phyloP scores from a whole-genome alignment of 2,329 filamentous ascomycete species.

The Hyphodiscus sp. region DNA sequence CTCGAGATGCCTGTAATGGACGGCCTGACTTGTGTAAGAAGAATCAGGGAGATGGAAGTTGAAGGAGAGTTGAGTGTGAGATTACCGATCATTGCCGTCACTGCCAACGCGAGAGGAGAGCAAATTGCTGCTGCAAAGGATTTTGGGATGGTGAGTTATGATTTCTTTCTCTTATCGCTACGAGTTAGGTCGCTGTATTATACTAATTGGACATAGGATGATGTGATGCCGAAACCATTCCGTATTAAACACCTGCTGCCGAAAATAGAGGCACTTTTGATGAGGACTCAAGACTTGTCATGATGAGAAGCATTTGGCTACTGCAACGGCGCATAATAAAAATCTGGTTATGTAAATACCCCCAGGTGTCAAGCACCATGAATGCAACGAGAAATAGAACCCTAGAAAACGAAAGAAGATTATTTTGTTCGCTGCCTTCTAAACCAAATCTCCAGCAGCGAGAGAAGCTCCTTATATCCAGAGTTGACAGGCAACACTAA shows the following conservation, averaged over 20 bases:
- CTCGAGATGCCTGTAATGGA: conserved; percentile 81
- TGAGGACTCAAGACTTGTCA: neutral
- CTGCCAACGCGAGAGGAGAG: conserved; percentile 68
- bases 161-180: neutral
- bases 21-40: conserved; percentile 63
- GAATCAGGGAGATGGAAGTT: conserved; percentile 60
- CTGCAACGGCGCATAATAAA: neutral
- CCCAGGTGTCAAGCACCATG: neutral
- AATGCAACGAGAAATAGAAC: neutral
- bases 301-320: neutral
- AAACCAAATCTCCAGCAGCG: no score
- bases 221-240: conserved; percentile 75
- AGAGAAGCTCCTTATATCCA: no score
- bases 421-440: no score
- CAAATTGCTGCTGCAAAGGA: conserved; percentile 64
- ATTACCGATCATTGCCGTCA: conserved; percentile 68
- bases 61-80: conserved; percentile 52
- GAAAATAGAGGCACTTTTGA: conserved; percentile 48
- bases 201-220: conserved; percentile 41
- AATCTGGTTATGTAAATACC: neutral
- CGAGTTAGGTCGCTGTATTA: neutral
- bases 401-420: no score
- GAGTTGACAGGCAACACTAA: no score
- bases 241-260: conserved; percentile 59
- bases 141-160: conserved; percentile 59